Conservation (phyloP, 306 rosid species). For the Quercus robur region DNA sequence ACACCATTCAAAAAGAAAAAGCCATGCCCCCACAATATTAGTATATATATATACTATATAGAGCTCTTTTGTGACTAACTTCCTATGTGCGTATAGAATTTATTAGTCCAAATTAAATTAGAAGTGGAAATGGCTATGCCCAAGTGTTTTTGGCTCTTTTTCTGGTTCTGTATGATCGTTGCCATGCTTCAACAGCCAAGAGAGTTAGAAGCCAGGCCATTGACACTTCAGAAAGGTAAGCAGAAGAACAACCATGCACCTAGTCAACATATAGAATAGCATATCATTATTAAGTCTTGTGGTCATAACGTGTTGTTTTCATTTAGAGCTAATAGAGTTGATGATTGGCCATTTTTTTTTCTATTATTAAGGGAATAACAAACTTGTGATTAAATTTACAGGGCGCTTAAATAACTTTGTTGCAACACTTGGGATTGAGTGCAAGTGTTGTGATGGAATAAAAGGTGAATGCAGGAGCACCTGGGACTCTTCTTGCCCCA, state of each 20-base stretch:
- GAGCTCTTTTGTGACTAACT: background rate
- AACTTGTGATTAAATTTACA: conserved; percentile 15
- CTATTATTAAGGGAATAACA: conserved; percentile 13
- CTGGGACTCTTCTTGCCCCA: conserved; percentile 18
- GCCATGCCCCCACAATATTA: background rate
- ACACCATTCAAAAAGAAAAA: background rate
- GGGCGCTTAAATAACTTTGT: conserved; percentile 6
- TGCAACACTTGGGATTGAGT: conserved; percentile 16
- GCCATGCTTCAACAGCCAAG: background rate
- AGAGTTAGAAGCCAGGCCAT: background rate
- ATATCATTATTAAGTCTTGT: too few species aligned
- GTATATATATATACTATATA: background rate
- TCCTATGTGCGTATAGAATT: background rate
- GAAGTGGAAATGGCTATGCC: background rate
- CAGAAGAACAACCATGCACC: background rate
- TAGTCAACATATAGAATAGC: background rate
- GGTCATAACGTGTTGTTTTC: too few species aligned
- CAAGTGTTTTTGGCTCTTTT: background rate
- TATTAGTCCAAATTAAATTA: background rate
- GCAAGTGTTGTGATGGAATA: conserved; percentile 26
- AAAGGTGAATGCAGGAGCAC: conserved; percentile 18
- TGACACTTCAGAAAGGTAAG: conserved; percentile 7
- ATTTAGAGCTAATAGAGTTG: too few species aligned
- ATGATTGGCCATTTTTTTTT: background rate
- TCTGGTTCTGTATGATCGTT: background rate